phyloP scores from a whole-genome alignment of 345 rosid species.

The Murraya paniculata region DNA sequence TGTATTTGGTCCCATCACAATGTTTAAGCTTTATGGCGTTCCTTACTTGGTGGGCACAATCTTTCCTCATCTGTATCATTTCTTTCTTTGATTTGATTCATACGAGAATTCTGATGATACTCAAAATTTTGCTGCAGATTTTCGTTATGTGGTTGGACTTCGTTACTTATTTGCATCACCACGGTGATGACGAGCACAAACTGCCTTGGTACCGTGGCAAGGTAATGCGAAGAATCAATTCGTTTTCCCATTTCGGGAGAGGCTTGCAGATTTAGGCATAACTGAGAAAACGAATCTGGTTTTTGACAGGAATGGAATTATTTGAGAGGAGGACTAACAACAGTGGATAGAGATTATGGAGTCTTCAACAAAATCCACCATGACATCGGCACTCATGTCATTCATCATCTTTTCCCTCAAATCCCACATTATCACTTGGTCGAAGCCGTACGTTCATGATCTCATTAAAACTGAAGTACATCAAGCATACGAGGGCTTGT shows the following conservation, averaged over 20 bases:
- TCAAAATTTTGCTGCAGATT: slow-evolving; percentile 31
- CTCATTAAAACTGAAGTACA: not conserved
- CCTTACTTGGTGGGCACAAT: slow-evolving; percentile 56
- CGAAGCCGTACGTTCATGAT: slow-evolving; percentile 53
- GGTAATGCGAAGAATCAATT: slow-evolving; percentile 36
- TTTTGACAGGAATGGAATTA: slow-evolving; percentile 75
- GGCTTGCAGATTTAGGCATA: not conserved
- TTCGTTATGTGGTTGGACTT: slow-evolving; percentile 84
- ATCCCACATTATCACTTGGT: slow-evolving; percentile 83
- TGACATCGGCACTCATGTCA: slow-evolving; percentile 89
- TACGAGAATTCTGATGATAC: not conserved
- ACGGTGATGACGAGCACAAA: slow-evolving; percentile 65
- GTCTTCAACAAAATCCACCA: slow-evolving; percentile 77
- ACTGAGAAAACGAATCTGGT: not conserved
- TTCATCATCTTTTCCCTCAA: slow-evolving; percentile 94
- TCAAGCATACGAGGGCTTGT: not conserved
- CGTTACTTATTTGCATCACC: slow-evolving; percentile 90
- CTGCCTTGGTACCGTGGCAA: slow-evolving; percentile 95
- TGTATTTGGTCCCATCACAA: slow-evolving; percentile 38
- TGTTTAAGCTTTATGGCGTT: slow-evolving; percentile 66
- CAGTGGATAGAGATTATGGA: slow-evolving; percentile 83
- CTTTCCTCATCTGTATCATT: not conserved
- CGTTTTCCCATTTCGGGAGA: not conserved
- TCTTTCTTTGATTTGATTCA: not conserved
- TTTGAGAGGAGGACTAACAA: slow-evolving; percentile 84